Conservation (phyloP, 805 yeast genomes). For the Candida endomychidarum region DNA sequence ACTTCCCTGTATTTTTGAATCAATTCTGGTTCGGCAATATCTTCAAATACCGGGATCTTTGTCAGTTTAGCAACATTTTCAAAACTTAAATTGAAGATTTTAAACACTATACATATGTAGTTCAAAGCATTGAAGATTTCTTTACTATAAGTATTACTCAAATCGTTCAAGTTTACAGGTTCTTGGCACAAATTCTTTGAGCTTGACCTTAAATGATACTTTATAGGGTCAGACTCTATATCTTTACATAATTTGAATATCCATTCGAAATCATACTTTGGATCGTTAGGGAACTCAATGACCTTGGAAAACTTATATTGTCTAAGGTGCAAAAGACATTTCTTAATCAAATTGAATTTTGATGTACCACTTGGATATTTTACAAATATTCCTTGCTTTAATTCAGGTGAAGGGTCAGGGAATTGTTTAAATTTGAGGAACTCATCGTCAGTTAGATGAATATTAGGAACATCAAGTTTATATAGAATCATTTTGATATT, state of each 20-base stretch:
- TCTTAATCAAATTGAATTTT: conserved; percentile 42
- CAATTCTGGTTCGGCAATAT: conserved; percentile 19
- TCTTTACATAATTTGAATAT: conserved; percentile 42
- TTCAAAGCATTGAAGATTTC: conserved; percentile 24
- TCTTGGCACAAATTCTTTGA: conserved; percentile 31
- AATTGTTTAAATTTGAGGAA: conserved; percentile 33
- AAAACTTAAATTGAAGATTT: conserved; percentile 31
- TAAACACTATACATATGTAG: conserved; percentile 29
- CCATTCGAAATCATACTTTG: conserved; percentile 28
- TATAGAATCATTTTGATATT: conserved; percentile 48
- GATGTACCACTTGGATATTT: conserved; percentile 58
- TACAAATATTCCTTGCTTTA: conserved; percentile 38
- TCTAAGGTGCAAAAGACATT: conserved; percentile 32
- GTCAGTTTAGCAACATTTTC: conserved; percentile 36
- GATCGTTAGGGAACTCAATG: conserved; percentile 28
- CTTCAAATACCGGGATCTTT: conserved; percentile 35
- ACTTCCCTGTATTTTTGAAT: conserved; percentile 21
- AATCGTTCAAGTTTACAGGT: conserved; percentile 37
- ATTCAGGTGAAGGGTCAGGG: conserved; percentile 42
- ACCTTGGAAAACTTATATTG: conserved; percentile 39
- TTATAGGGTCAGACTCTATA: conserved; percentile 48
- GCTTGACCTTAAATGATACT: conserved; percentile 46
- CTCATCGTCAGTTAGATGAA: conserved; percentile 32
- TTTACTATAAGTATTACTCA: conserved; percentile 21
- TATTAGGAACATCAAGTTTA: conserved; percentile 38